Conservation (phyloP, 495 filamentous ascomycete species). For the Baudoinia panamericana region DNA sequence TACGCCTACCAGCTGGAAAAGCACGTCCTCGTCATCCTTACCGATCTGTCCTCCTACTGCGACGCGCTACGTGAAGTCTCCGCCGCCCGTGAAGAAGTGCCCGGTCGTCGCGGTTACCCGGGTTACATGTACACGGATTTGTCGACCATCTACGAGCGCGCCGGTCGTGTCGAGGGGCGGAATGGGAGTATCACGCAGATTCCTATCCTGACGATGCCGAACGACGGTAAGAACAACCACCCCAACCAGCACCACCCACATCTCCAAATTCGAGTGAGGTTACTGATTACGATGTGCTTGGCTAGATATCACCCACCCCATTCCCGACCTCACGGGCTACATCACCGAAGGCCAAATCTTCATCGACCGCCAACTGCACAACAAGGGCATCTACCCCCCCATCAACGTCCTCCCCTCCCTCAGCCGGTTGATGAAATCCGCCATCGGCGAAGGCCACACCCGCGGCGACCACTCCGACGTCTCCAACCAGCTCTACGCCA, state of each 20-base stretch:
- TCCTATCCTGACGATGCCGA: constrained; percentile 97
- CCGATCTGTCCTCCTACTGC: constrained; percentile 95
- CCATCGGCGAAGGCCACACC: constrained; percentile 92
- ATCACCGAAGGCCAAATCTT: constrained; percentile 99
- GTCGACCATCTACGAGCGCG: constrained; percentile 98
- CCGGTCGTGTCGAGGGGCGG: constrained; percentile 91
- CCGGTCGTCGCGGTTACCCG: constrained; percentile 97
- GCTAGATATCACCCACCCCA: constrained; percentile 93
- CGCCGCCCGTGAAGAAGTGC: constrained; percentile 96
- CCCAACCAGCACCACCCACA: not conserved
- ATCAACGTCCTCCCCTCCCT: constrained; percentile 98
- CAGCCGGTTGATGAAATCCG: constrained; percentile 99
- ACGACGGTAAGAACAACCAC: constrained; percentile 63
- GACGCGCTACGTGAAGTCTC: constrained; percentile 98
- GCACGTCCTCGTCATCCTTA: constrained; percentile 97
- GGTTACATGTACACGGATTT: constrained; percentile 99
- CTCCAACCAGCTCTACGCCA: constrained; percentile 98
- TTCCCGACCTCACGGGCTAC: constrained; percentile 96
- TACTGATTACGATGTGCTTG: constrained; percentile 2
- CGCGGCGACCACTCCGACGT: constrained; percentile 95
- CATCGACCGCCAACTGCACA: constrained; percentile 86
- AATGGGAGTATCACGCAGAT: constrained; percentile 99
- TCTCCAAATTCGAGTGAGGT: not conserved
- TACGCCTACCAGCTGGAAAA: constrained; percentile 99
- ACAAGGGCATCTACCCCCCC: constrained; percentile 93